Base-by-base conservation (phyloP, 805 yeast species). In the Ogataea paradorogensis region DNA sequence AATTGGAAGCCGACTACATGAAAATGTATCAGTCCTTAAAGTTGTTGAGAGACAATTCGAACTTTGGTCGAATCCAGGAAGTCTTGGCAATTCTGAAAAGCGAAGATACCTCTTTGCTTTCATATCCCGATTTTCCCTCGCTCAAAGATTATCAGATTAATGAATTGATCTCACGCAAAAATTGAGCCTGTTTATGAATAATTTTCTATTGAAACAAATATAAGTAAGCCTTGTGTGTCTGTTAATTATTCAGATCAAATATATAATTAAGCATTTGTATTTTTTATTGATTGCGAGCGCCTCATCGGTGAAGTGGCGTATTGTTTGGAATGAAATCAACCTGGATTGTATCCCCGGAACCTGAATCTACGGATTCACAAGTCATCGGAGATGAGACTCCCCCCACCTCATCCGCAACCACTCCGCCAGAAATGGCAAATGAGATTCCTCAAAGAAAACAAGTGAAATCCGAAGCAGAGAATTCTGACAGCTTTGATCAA, bases 1-100 rank as follows among this genome's bases (percentile, higher is more conserved):
- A 63, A 36, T 52, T 73, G 15, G 43, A 43, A 7, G 40, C 36
- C 4, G 74, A 70, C 41, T 43, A 67, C 7, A 43, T 47, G 3
- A 49, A 45, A 18, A 22, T 71, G 8, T 66, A 71, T 55, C 30
- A 44, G 13, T 10, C 44, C 6, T 38, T 63, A 27, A 28, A 37
- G 2, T 31, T 63, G 23, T 44, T 55, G 15, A 51, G 47, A 40
- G 59, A 55, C 25, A 37, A 21, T 10, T 33, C 38, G 2, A 31
- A 50, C 14, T 60, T 49, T 39, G 47, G 47, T 2, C 46, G 41
- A 20, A 38, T 63, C 11, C 26, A 34, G 27, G 54, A 53, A 30
- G 47, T 50, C 16, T 8, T 52, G 2, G 2, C 35, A 2, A 45
- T 58, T 5, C 40, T 58, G 16, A 35, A 31, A 16, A 25, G 33